A percentile compares a stretch with the other conserved stretches of the same genome.
Evolutionary conservation across 2,329 filamentous ascomycete species (phyloP).

Genomic region (Xylaria digitata): DNA sequence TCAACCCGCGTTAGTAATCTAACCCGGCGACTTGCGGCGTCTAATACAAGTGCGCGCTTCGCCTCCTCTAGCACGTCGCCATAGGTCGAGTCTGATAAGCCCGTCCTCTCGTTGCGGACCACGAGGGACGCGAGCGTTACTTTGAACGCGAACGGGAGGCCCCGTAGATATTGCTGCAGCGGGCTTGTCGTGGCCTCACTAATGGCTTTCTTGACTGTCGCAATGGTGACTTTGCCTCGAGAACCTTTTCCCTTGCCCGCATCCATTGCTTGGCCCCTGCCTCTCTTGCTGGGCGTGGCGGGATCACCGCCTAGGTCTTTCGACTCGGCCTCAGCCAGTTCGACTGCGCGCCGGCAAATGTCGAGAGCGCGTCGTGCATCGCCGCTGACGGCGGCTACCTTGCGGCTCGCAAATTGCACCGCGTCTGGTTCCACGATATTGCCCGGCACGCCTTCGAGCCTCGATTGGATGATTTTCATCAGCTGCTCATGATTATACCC

Average conservation of each 20-base stretch:
- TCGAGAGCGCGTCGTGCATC: conserved; percentile 93
- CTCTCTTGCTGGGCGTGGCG: conserved; percentile 71
- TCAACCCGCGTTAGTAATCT: conserved; percentile 61
- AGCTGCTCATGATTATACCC: conserved; percentile 97
- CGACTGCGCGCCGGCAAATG: conserved; percentile 93
- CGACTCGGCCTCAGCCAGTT: conserved; percentile 84
- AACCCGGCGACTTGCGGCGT: conserved; percentile 69
- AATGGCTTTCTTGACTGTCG: conserved; percentile 93
- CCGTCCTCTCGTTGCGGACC: conserved; percentile 81
- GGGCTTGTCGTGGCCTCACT: conserved; percentile 94
- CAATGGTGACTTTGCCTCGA: conserved; percentile 81
- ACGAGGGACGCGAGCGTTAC: conserved; percentile 86
- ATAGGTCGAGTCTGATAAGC: conserved; percentile 86
- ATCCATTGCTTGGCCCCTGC: conserved; percentile 47
- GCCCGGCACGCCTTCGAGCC: conserved; percentile 86
- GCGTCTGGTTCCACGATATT: conserved; percentile 93
- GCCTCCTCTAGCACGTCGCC: conserved; percentile 92
- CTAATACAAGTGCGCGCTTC: conserved; percentile 72
- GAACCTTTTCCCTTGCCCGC: conserved; percentile 53
- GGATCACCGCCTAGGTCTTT: conserved; percentile 57
- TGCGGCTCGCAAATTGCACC: conserved; percentile 94
- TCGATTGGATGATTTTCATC: conserved; percentile 97
- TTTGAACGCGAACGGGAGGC: conserved; percentile 83
- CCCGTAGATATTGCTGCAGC: conserved; percentile 86
- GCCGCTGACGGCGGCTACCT: conserved; percentile 95